Conservation (phyloP, 2,329 filamentous ascomycete species). For the Colletotrichum filicis region DNA sequence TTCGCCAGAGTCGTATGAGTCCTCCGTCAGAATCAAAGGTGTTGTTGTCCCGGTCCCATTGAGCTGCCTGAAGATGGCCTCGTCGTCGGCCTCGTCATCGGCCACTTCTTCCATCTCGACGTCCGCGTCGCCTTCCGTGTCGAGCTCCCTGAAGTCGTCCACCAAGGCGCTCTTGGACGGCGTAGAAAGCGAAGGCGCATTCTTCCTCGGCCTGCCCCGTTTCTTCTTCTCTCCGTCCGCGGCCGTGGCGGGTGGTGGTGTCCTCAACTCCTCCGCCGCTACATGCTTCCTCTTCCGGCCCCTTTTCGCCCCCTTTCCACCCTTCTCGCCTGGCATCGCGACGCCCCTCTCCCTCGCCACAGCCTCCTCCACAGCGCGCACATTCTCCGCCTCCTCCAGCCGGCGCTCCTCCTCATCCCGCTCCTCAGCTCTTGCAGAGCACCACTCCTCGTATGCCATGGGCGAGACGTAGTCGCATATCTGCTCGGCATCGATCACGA, state of each 20-base stretch:
- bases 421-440: constrained; percentile 56
- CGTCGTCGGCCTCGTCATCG: constrained; percentile 40
- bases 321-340: neutral
- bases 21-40: neutral
- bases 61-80: constrained; percentile 28
- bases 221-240: constrained; percentile 40
- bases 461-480: constrained; percentile 70
- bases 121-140: constrained; percentile 37
- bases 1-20: constrained; percentile 14
- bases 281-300: neutral
- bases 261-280: neutral
- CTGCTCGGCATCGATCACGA: constrained; percentile 57
- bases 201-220: constrained; percentile 39
- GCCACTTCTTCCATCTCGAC: constrained; percentile 40
- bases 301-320: neutral
- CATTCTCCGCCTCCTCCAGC: constrained; percentile 40
- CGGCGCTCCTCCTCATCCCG: constrained; percentile 51
- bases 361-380: constrained; percentile 16
- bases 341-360: constrained; percentile 8
- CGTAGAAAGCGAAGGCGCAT: constrained; percentile 45
- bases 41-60: constrained; percentile 1
- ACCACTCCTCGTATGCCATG: constrained; percentile 66
- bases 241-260: neutral
- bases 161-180: constrained; percentile 46
- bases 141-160: constrained; percentile 41